Evolutionary conservation across 2,329 filamentous ascomycete genomes (phyloP).

Genomic region (Trichophyton mentagrophytes): DNA sequence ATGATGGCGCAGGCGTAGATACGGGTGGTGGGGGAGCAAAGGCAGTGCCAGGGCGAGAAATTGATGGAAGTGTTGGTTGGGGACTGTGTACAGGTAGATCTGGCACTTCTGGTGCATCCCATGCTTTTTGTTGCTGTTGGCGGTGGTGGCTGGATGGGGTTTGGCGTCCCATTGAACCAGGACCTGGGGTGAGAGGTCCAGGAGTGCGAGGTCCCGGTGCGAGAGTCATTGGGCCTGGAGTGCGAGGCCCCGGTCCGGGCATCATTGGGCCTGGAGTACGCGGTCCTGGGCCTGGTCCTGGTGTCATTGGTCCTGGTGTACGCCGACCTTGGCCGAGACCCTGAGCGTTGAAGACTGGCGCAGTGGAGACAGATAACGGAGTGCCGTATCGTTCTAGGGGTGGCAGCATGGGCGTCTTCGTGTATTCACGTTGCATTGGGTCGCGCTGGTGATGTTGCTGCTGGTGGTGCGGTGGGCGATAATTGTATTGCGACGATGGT

Average conservation of each 20-base stretch:
- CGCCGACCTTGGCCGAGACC: slow-evolving; percentile 16
- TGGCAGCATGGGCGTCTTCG: slow-evolving; percentile 3
- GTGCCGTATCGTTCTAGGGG: slow-evolving; percentile 38
- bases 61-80: neutral
- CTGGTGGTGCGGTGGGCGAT: slow-evolving; percentile 13
- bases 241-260: neutral
- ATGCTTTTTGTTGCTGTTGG: slow-evolving; percentile 9
- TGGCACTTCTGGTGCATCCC: slow-evolving; percentile 10
- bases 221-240: slow-evolving; percentile 4
- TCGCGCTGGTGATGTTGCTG: neutral
- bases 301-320: slow-evolving; percentile 14
- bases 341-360: neutral
- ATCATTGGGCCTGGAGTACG: slow-evolving; percentile 15
- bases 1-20: neutral
- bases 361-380: slow-evolving; percentile 34
- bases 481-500: slow-evolving; percentile 25
- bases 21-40: neutral
- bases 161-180: slow-evolving; percentile 5
- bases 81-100: slow-evolving; percentile 10
- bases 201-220: slow-evolving; percentile 4
- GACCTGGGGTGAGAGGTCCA: neutral
- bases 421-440: neutral
- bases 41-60: neutral
- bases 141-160: slow-evolving; percentile 13
- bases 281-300: slow-evolving; percentile 15